Evolutionary conservation across 2,329 filamentous ascomycete species (phyloP), one percentile per base, ranked within the genome.

Genomic region (Diaporthe australafricana): DNA sequence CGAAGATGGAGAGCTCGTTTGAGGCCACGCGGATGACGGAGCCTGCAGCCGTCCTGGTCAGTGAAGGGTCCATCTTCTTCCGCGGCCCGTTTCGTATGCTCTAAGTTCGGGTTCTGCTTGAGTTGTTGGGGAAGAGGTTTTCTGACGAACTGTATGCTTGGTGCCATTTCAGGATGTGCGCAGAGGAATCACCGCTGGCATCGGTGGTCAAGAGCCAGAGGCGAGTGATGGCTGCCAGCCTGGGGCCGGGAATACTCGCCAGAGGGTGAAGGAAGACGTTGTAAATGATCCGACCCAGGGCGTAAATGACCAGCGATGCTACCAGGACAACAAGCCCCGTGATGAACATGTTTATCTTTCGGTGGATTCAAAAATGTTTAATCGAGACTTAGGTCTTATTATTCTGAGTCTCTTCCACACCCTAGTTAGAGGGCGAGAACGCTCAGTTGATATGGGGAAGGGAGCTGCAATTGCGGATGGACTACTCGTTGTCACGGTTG

Each of bases 251-350:
- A 12, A 63, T 5, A 1, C 32, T 47, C 16, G 40, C 40, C 9
- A 63, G 20, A 17, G 57, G 57, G 30, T 63, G 40, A 6, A 63
- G 32, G 57, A 63, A 63, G 57, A 48, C 25, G 32, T 63, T 63
- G 40, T 63, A 63, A 8, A 62, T 22, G 4, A 25, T 22, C 27
- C 17, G 2, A 2, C 38, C 56, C 16, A 45, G 22, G 5, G 17
- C 38, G 8, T 47, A 62, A 17, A 32, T 20, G 38, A 45, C 40
- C 12, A 62, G 40, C 17, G 56, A 62, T 32, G 40, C 38, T 62
- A 45, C 2, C 3, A 62, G 17, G 17, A 62, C 40, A 47, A 17
- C 25, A 30, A 62, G 14, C n/a, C 38, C 38, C 5, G 40, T 47
- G 25, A 12, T 30, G n/a, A 62, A n/a, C 56, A 62, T 62, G 1